Base-by-base conservation (phyloP, 768 basidiomycete species). In the Trametes cingulata region DNA sequence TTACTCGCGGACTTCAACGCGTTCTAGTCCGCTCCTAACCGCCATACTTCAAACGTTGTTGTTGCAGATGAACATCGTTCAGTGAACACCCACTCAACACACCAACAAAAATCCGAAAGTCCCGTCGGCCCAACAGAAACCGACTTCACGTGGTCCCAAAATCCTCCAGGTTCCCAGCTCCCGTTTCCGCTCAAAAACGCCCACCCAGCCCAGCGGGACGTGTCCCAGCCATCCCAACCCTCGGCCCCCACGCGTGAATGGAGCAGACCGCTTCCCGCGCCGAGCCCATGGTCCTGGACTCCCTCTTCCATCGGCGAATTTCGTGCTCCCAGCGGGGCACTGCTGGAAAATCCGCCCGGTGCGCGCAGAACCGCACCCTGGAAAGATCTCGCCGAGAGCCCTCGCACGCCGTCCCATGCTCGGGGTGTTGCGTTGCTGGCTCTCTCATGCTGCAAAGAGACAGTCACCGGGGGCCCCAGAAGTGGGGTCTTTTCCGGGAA, bases 261-360 rank as follows among this genome's bases (percentile, higher is more conserved):
- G 39, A 40, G 39, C 13, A 40, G 37, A 7, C n/a, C 14, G 24
- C 22, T 3, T 25, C 35, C 56, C 58, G 46, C 54, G 22, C 58
- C 58, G 35, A 46, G 58, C 37, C 51, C 43, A 14, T 22, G 58
- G 58, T 12, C 42, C 19, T 43, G 50, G 58, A 25, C 42, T n/a
- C 54, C 17, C 24, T 10, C 47, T 22, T 24, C 35, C 56, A 20
- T 40, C 29, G 51, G 35, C 17, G 22, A 22, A 15, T 37, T 36
- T 25, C 48, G 35, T n/a, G 35, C 43, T 35, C 48, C 24, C 48
- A 49, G 33, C 48, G 33, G 22, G 25, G 22, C 25, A 33, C 24
- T 47, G 46, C 46, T 5, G 29, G 29, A 33, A n/a, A 5, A 5
- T 33, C 29, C 29, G 29, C 29, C 29, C 29, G 14, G 6, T 35